Conservation (phyloP, 2,329 filamentous ascomycete species). For the Colletotrichum higginsianum region DNA sequence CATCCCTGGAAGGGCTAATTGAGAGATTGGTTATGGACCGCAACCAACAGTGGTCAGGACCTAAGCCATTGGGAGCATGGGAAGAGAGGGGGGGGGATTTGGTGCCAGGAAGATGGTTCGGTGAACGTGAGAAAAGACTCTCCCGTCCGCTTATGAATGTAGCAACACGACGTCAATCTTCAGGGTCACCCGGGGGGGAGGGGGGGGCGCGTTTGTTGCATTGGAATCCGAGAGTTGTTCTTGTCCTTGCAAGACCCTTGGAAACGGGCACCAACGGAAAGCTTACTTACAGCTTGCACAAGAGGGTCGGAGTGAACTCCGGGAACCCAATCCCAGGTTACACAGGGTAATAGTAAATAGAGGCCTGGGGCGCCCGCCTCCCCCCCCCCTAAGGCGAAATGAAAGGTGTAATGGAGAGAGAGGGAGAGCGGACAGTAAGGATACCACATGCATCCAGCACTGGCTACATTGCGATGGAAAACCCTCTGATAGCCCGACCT, state of each 20-base stretch:
- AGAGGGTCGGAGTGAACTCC: conserved; percentile 7
- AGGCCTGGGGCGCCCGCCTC: neutral
- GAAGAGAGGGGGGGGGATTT: neutral
- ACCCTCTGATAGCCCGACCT: neutral
- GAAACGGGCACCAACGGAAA: neutral
- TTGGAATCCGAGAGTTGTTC: too few relatives aligned
- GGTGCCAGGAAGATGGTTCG: neutral
- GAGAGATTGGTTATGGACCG: neutral
- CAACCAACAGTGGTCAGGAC: neutral
- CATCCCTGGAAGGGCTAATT: neutral
- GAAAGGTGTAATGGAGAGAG: too few relatives aligned
- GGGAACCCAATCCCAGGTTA: neutral
- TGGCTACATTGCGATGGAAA: conserved; percentile 14
- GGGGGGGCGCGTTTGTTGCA: too few relatives aligned
- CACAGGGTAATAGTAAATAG: neutral
- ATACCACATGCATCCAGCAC: neutral
- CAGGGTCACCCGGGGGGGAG: too few relatives aligned
- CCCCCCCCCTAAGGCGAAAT: conserved; percentile 11
- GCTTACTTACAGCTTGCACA: neutral
- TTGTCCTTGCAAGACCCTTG: neutral
- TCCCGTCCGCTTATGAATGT: neutral
- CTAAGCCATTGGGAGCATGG: neutral
- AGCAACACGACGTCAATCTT: neutral
- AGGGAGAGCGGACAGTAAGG: conserved; percentile 5
- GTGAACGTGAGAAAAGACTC: neutral